Evolutionary conservation across 1,284 basidiomycete species (phyloP).

Genomic region (Puccinia coronata): DNA sequence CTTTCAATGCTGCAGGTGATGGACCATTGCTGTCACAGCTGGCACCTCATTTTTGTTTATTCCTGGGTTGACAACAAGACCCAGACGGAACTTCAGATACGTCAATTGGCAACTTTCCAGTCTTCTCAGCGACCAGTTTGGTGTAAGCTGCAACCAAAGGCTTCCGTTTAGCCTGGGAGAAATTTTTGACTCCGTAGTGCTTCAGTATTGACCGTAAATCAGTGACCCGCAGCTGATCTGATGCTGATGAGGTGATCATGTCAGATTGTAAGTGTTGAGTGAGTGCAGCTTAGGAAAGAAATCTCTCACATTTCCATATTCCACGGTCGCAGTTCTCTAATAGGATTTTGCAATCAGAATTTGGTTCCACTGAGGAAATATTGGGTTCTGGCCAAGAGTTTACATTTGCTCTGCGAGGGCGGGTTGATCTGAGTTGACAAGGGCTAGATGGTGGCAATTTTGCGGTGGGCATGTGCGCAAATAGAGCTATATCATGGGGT

Average conservation of each 20-base stretch:
- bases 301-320: not conserved
- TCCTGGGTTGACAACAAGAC: not conserved
- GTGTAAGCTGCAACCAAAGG: not conserved
- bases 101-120: not conserved
- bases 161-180: not conserved
- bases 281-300: not conserved
- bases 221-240: not conserved
- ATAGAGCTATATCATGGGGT: no score
- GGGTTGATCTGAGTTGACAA: no score
- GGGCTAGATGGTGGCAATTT: not conserved
- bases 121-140: not conserved
- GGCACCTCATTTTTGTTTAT: not conserved
- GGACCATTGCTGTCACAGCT: not conserved
- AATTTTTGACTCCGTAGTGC: not conserved
- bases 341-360: not conserved
- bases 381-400: no score
- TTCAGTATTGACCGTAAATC: not conserved
- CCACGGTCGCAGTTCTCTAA: not conserved
- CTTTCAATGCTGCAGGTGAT: not conserved
- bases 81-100: no score
- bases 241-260: not conserved
- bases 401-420: no score
- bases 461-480: no score
- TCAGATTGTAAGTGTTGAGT: not conserved
- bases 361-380: no score